A percentile compares a stretch with the other conserved stretches of the same genome.
Conservation (phyloP, 2,329 filamentous ascomycete species). For the Didymella lethalis region DNA sequence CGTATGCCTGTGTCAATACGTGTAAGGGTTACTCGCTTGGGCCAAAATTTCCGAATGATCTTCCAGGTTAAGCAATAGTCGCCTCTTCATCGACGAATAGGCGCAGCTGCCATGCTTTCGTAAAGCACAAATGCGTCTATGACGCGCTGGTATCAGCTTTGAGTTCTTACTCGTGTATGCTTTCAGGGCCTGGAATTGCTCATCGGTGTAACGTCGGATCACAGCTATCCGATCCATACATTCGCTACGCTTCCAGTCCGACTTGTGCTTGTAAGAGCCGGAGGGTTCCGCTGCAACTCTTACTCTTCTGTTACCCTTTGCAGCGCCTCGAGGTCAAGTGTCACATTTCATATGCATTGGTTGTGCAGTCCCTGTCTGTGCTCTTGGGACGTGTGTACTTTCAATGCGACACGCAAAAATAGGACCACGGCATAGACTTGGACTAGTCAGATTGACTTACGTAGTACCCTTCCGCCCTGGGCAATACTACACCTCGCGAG, state of each 20-base stretch:
- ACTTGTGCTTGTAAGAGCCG: constrained; percentile 1
- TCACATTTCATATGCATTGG: constrained; percentile 9
- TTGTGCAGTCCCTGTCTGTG: constrained; percentile 18
- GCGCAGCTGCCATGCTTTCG: constrained; percentile 25
- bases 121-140: constrained; percentile 31
- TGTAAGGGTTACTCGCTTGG: constrained; percentile 30
- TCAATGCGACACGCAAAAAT: constrained; percentile 21
- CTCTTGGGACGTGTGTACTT: constrained; percentile 11
- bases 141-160: constrained; percentile 29
- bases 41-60: constrained; percentile 33
- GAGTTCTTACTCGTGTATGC: constrained; percentile 20
- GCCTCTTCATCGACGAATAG: constrained; percentile 28
- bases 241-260: constrained; percentile 9
- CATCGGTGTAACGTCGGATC: constrained; percentile 23
- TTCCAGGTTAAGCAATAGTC: constrained; percentile 25
- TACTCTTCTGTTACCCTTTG: constrained; percentile 7
- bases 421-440: constrained; percentile 15
- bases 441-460: constrained; percentile 23
- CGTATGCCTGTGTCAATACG: constrained; percentile 17
- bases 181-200: constrained; percentile 11
- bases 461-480: constrained; percentile 18
- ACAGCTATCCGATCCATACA: background rate
- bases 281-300: constrained; percentile 8
- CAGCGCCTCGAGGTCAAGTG: constrained; percentile 9
- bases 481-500: constrained; percentile 21